These are phyloP conservation scores for Apiotrichum akiyoshidainum DNA, from an alignment of 1,284 basidiomycete species.

Conservation along the genomic window DNA sequence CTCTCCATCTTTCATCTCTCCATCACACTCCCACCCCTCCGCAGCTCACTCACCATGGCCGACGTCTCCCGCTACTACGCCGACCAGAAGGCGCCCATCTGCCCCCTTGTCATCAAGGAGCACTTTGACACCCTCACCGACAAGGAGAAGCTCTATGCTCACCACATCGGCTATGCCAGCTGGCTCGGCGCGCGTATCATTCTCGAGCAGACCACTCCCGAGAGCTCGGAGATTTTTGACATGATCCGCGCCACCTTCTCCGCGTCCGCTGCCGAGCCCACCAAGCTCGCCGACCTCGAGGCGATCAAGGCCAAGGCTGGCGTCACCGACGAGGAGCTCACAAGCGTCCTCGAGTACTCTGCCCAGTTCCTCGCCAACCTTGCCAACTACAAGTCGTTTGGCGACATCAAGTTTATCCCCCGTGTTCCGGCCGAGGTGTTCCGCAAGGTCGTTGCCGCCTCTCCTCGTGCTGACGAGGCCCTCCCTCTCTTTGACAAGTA, in stretches of 20 bases:
- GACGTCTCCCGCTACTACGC: constrained; percentile 17
- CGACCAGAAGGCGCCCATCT: constrained; percentile 23
- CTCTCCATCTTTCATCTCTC: background rate
- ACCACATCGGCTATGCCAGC: constrained; percentile 17
- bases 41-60: background rate
- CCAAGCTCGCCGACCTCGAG: constrained; percentile 14
- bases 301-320: constrained; percentile 4
- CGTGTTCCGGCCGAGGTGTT: constrained; percentile 10
- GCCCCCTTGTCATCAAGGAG: constrained; percentile 21
- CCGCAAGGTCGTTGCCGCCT: constrained; percentile 14
- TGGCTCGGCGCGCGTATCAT: constrained; percentile 23
- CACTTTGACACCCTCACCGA: constrained; percentile 17
- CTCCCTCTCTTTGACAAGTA: constrained; percentile 15
- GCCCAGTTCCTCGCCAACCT: constrained; percentile 21
- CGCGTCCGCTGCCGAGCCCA: background rate
- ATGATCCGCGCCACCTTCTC: constrained; percentile 15
- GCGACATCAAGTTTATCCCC: constrained; percentile 23
- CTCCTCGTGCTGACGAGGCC: constrained; percentile 8
- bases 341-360: constrained; percentile 15
- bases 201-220: constrained; percentile 21
- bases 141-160: constrained; percentile 20
- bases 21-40: background rate
- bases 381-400: constrained; percentile 23
- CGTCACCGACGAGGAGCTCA: constrained; percentile 13
- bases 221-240: constrained; percentile 16